Conservation (phyloP, 2,329 filamentous ascomycete genomes). For the Zymoseptoria passerinii region DNA sequence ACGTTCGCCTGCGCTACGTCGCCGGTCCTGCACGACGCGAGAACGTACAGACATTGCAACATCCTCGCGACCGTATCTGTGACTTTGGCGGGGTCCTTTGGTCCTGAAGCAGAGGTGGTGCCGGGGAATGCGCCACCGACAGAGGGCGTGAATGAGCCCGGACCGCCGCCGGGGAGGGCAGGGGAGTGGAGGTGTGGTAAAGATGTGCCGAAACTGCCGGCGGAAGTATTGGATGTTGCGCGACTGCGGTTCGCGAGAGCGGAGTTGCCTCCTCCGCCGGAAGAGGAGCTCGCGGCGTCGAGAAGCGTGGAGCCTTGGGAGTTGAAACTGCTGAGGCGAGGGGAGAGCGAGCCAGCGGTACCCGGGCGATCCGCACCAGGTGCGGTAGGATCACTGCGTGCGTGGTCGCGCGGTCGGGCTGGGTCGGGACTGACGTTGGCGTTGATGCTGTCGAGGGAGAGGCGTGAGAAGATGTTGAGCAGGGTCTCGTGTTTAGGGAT, state of each 20-base stretch:
- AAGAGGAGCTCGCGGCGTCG: constrained; percentile 48
- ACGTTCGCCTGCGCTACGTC: constrained; percentile 72
- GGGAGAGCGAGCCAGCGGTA: constrained; percentile 70
- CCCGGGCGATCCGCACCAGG: constrained; percentile 35
- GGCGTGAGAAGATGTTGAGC: constrained; percentile 79
- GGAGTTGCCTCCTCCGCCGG: constrained; percentile 36
- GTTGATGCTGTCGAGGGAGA: constrained; percentile 69
- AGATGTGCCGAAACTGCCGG: constrained; percentile 39
- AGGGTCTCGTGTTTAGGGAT: constrained; percentile 81
- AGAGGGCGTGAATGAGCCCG: constrained; percentile 18
- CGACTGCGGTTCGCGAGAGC: constrained; percentile 53
- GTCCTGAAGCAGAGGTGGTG: constrained; percentile 20
- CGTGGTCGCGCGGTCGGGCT: constrained; percentile 21
- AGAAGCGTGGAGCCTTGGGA: constrained; percentile 72
- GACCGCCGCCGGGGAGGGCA: constrained; percentile 9
- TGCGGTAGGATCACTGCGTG: constrained; percentile 25
- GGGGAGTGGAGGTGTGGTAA: constrained; percentile 29
- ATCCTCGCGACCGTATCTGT: constrained; percentile 92
- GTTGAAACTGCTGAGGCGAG: constrained; percentile 67
- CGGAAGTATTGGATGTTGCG: constrained; percentile 73
- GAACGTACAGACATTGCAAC: constrained; percentile 90
- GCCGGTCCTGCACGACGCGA: constrained; percentile 65
- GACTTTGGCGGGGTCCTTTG: constrained; percentile 53
- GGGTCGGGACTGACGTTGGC: constrained; percentile 33
- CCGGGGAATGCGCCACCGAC: constrained; percentile 1